Evolutionary conservation across 2,329 filamentous ascomycete species (phyloP).

Genomic region (Chrysoporthe puriensis): DNA sequence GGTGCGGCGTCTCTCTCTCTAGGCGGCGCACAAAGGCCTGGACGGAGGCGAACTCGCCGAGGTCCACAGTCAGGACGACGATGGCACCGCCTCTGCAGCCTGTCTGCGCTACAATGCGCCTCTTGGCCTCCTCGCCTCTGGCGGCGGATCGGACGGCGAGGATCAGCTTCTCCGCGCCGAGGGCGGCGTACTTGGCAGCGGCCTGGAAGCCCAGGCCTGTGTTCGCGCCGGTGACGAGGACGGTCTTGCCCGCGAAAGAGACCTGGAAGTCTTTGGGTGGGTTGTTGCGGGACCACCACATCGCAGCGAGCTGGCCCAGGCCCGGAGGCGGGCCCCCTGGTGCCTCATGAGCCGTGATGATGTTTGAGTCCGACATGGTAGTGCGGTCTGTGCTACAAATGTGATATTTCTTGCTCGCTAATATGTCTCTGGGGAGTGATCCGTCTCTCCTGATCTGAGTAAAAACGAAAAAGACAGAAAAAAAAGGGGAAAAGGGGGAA

Average conservation of each 20-base stretch:
- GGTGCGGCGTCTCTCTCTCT: neutral
- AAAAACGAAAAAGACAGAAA: neutral
- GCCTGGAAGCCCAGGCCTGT: slow-evolving; percentile 19
- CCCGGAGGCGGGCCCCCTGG: slow-evolving; percentile 17
- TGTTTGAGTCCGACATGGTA: slow-evolving; percentile 3
- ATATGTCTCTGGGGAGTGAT: neutral
- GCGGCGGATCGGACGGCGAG: slow-evolving; percentile 11
- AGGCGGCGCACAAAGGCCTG: slow-evolving; percentile 36
- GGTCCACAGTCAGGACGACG: slow-evolving; percentile 46
- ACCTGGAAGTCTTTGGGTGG: slow-evolving; percentile 6
- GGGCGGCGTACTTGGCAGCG: slow-evolving; percentile 17
- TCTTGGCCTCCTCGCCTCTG: slow-evolving; percentile 17
- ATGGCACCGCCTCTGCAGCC: slow-evolving; percentile 7
- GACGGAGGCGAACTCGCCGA: slow-evolving; percentile 45
- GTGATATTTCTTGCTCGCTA: too few species aligned
- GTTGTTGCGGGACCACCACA: slow-evolving; percentile 16
- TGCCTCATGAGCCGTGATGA: slow-evolving; percentile 4
- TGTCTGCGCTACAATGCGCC: slow-evolving; percentile 11
- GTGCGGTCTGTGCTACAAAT: neutral
- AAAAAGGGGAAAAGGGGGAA: neutral
- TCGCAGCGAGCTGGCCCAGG: neutral
- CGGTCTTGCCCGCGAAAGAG: slow-evolving; percentile 15
- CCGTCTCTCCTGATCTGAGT: too few species aligned
- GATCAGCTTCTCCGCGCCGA: slow-evolving; percentile 17
- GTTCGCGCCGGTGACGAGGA: slow-evolving; percentile 22